Conservation (phyloP, 2,329 filamentous ascomycete species). For the Sarocladium strictum region DNA sequence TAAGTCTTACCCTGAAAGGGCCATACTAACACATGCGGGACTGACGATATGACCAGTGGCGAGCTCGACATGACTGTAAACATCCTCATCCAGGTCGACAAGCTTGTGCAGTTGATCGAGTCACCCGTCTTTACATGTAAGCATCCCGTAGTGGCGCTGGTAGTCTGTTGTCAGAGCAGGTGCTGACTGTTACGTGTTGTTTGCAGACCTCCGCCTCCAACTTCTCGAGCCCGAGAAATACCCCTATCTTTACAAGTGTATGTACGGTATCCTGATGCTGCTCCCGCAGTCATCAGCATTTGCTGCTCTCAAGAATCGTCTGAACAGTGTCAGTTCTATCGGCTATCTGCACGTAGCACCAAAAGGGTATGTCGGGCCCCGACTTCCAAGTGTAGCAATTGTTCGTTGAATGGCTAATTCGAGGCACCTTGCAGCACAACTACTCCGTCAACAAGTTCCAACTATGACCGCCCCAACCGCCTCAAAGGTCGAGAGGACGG, state of each 20-base stretch:
- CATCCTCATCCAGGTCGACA: conserved; percentile 97
- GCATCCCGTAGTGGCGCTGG: conserved; percentile 21
- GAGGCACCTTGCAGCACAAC: conserved; percentile 28
- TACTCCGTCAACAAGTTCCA: conserved; percentile 43
- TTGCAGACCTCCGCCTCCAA: conserved; percentile 80
- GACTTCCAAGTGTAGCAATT: background rate
- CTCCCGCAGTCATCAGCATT: conserved; percentile 97
- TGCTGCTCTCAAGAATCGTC: conserved; percentile 88
- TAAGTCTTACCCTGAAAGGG: conserved; percentile 33
- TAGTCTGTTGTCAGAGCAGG: background rate
- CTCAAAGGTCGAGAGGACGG: conserved; percentile 78
- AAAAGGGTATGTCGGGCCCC: conserved; percentile 57
- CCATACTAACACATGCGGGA: background rate
- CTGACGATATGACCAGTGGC: conserved; percentile 49
- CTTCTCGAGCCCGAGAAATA: conserved; percentile 92
- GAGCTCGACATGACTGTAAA: conserved; percentile 99
- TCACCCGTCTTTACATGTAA: conserved; percentile 96
- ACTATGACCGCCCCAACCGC: conserved; percentile 68
- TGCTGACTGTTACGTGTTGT: background rate
- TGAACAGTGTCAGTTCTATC: conserved; percentile 96
- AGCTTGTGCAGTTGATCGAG: conserved; percentile 92
- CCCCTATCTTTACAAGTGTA: conserved; percentile 92
- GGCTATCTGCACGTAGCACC: conserved; percentile 84
- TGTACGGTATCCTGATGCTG: conserved; percentile 95
- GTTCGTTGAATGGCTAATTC: background rate